phyloP scores from a whole-genome alignment of 192 early-diverging fungal genomes.

The Geosiphon pyriformis region DNA sequence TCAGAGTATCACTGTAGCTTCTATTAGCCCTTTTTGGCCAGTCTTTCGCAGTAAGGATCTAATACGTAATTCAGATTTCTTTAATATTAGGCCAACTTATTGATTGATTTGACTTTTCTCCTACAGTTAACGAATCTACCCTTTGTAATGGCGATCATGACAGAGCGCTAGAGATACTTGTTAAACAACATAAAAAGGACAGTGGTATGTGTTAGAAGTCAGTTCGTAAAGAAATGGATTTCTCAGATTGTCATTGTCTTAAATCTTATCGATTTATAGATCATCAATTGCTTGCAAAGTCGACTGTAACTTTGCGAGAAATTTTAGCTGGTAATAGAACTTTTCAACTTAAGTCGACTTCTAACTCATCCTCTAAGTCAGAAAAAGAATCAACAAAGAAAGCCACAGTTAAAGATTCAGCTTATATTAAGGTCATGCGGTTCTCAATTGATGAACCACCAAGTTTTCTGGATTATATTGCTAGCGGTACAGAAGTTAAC shows the following conservation, averaged over 20 bases:
- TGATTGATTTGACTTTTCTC: neutral
- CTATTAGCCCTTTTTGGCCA: constrained; percentile 26
- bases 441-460: constrained; percentile 9
- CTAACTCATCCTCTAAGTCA: neutral
- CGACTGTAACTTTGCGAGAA: neutral
- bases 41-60: constrained; percentile 23
- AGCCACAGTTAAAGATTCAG: neutral
- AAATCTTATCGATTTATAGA: no score
- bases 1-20: constrained; percentile 12
- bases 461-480: constrained; percentile 49
- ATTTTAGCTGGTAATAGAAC: neutral
- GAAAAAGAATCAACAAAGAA: neutral
- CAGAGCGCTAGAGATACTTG: constrained; percentile 25
- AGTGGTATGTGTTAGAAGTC: constrained; percentile 24
- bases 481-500: constrained; percentile 40
- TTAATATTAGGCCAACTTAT: neutral
- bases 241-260: no score
- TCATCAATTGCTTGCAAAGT: neutral
- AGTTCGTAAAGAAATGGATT: no score
- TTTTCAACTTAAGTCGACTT: neutral
- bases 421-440: neutral
- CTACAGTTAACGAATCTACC: constrained; percentile 14
- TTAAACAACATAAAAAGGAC: constrained; percentile 28
- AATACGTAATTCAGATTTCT: no score
- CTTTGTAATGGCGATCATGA: constrained; percentile 33